Conservation (phyloP, 2,329 filamentous ascomycete genomes). For the Epichloe coenophiala region DNA sequence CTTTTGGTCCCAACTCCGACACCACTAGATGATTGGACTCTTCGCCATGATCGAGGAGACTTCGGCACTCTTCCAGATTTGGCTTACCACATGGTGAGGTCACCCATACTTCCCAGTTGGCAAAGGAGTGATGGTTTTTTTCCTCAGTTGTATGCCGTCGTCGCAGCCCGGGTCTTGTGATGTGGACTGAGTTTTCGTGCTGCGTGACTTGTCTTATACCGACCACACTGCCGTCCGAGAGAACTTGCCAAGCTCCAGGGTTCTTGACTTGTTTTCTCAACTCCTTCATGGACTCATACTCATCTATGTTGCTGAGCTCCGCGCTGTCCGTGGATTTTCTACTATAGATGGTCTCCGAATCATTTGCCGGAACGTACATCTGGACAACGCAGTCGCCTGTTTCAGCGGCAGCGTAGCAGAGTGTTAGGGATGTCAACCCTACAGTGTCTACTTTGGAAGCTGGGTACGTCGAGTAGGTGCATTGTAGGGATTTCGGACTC, state of each 20-base stretch:
- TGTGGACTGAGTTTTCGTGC: background rate
- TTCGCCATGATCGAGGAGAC: slow-evolving; percentile 28
- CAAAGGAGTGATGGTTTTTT: background rate
- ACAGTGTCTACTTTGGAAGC: slow-evolving; percentile 37
- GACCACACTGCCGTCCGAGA: slow-evolving; percentile 46
- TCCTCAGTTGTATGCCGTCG: background rate
- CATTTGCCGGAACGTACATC: slow-evolving; percentile 42
- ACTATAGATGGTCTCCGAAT: slow-evolving; percentile 42
- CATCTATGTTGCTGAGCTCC: slow-evolving; percentile 35
- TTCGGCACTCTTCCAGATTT: slow-evolving; percentile 31
- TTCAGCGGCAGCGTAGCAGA: slow-evolving; percentile 48
- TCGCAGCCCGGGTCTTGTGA: background rate
- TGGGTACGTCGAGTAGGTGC: slow-evolving; percentile 32
- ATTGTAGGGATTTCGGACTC: slow-evolving; percentile 44
- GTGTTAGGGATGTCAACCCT: slow-evolving; percentile 47
- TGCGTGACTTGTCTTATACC: slow-evolving; percentile 41
- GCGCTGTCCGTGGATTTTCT: slow-evolving; percentile 23
- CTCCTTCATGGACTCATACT: slow-evolving; percentile 30
- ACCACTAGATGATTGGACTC: slow-evolving; percentile 46
- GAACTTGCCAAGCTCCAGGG: slow-evolving; percentile 51
- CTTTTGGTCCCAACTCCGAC: slow-evolving; percentile 50
- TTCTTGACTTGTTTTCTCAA: slow-evolving; percentile 39
- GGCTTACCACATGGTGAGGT: slow-evolving; percentile 30
- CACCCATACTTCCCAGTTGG: slow-evolving; percentile 42
- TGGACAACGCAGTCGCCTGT: slow-evolving; percentile 52